Evolutionary conservation across 176 grass and related monocot genomes (phyloP), one percentile per base, ranked within the genome.

Genomic region (Secale cereale): DNA sequence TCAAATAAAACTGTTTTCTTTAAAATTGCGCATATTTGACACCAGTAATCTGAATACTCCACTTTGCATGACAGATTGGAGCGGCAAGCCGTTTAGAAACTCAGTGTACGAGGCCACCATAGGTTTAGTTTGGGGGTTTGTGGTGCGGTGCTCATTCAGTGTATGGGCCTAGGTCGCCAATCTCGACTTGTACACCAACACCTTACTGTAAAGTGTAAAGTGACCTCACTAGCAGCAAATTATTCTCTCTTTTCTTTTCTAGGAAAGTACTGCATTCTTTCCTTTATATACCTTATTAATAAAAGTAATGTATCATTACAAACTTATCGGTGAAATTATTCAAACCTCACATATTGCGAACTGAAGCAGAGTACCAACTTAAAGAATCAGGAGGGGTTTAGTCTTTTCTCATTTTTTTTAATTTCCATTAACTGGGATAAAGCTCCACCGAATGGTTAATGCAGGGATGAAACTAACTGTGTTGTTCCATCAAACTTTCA

Each of bases 1-100:
- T 72, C 4, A 70, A 16, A 60, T 5, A 1, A 29, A 73, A 31
- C 3, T 59, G 14, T 73, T 20, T 19, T 4, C 2, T 67, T 50
- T 68, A 13, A 28, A 68, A 2, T 10, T 33, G 7, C 41, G 13
- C 0, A 4, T 15, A 76, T 54, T 78, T 70, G 9, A 43, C 11
- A 3, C 11, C 15, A 2, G 9, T 78, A 22, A 43, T 28, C 59
- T 56, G 36, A 36, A 23, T 62, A 48, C n/a, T 66, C 14, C 78
- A 10, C 66, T 88, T 88, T 88, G 33, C 26, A 40, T 27, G 69
- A 87, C 88, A 98, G 87, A 68, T 93, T 84, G 93, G 91, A 70
- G 92, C 92, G 96, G 96, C 96, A 65, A 88, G 89, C 36, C 90
- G 89, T 56, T 79, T 97, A 59, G 95, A 94, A 86, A 97, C 92